These are phyloP conservation scores for Fusarium pseudonygamai DNA, from an alignment of 2,329 filamentous ascomycete species.

Conservation along the genomic window DNA sequence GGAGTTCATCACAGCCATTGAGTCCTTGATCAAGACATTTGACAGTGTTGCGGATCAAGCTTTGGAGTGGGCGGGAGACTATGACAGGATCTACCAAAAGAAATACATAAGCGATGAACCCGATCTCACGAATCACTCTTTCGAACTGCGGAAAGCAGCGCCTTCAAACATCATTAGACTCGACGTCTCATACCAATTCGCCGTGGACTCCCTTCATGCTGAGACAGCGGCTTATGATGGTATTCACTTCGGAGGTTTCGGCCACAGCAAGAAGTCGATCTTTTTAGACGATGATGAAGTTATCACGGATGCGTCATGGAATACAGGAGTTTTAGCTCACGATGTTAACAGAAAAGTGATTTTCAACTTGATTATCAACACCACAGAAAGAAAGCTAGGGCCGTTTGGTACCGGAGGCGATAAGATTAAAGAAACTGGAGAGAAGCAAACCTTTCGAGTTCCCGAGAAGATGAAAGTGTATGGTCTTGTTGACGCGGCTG, in stretches of 20 bases:
- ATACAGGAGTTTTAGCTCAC: background rate
- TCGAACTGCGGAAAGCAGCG: background rate
- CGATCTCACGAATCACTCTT: background rate
- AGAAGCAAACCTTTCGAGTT: background rate
- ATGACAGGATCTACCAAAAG: background rate
- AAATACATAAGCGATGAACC: background rate
- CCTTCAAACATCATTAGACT: background rate
- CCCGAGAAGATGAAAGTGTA: background rate
- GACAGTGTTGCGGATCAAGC: background rate
- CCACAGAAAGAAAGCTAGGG: background rate
- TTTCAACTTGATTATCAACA: background rate
- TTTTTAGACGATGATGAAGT: background rate
- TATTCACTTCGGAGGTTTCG: background rate
- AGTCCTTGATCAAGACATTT: background rate
- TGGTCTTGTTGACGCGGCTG: background rate
- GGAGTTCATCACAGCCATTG: background rate
- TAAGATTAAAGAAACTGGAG: rapidly evolving
- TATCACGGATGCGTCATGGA: background rate
- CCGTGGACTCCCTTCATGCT: background rate
- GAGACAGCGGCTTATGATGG: background rate
- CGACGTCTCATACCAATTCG: background rate
- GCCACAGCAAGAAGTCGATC: background rate
- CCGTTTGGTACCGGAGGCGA: background rate
- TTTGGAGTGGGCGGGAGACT: background rate
- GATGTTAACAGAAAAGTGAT: background rate